phyloP scores from a whole-genome alignment of 2,329 filamentous ascomycete species.

The Arthrobotrys iridis region DNA sequence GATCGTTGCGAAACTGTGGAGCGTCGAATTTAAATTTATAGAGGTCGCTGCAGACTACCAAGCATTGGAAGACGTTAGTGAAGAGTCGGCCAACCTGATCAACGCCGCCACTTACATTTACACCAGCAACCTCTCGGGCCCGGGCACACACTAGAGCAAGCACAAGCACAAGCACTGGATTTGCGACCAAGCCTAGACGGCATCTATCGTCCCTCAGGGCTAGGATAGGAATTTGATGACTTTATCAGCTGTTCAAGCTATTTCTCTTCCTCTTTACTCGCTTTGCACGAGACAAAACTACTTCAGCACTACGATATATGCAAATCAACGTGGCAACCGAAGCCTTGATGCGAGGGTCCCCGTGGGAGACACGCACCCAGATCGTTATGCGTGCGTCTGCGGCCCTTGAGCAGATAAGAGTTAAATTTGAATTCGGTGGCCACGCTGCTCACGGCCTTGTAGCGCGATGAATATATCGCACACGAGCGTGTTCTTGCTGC shows the following conservation, averaged over 20 bases:
- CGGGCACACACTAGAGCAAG: not conserved
- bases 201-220: slow-evolving; percentile 29
- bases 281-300: not conserved
- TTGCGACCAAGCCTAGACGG: slow-evolving; percentile 9
- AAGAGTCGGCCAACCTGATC: not conserved
- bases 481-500: slow-evolving; percentile 43
- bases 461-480: slow-evolving; percentile 46
- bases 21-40: not conserved
- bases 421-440: slow-evolving; percentile 50
- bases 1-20: not conserved
- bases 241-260: slow-evolving; percentile 32
- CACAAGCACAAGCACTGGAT: slow-evolving; percentile 22
- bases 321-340: slow-evolving; percentile 23
- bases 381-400: slow-evolving; percentile 32
- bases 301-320: slow-evolving; percentile 9
- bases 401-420: slow-evolving; percentile 54
- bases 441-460: slow-evolving; percentile 43
- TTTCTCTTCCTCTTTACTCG: not conserved
- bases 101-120: slow-evolving; percentile 6
- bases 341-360: slow-evolving; percentile 1
- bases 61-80: slow-evolving; percentile 2
- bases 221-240: slow-evolving; percentile 12
- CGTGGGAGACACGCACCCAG: slow-evolving; percentile 28
- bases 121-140: slow-evolving; percentile 1
- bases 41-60: slow-evolving; percentile 1